Percentiles rank a stretch among this genome's conserved stretches.
Conservation (phyloP, 2,329 filamentous ascomycete species). For the Aspergillus versicolor region DNA sequence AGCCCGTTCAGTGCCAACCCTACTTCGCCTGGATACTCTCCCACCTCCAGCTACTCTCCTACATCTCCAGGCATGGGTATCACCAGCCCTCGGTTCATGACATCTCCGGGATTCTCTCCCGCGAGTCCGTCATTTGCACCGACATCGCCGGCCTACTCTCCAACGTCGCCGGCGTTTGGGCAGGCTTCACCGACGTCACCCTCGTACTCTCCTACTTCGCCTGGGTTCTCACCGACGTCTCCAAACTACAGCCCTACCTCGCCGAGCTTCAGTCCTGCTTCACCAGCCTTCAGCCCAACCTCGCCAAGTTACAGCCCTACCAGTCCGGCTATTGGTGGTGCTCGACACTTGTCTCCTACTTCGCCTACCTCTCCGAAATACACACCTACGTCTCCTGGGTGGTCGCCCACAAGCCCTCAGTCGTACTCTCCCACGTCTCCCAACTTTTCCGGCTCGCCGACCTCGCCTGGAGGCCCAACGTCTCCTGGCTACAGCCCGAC, state of each 20-base stretch:
- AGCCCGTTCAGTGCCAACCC: slow-evolving; percentile 76
- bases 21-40: slow-evolving; percentile 67
- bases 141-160: slow-evolving; percentile 68
- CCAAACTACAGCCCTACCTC: slow-evolving; percentile 62
- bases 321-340: slow-evolving; percentile 47
- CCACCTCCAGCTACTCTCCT: slow-evolving; percentile 65
- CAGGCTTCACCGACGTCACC: slow-evolving; percentile 65
- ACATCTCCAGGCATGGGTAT: slow-evolving; percentile 67
- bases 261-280: slow-evolving; percentile 54
- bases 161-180: slow-evolving; percentile 70
- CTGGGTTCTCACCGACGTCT: slow-evolving; percentile 58
- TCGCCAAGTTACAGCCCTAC: slow-evolving; percentile 60
- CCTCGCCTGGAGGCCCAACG: slow-evolving; percentile 41
- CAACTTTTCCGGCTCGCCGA: slow-evolving; percentile 48
- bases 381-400: slow-evolving; percentile 56
- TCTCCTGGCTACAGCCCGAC: slow-evolving; percentile 46
- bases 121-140: slow-evolving; percentile 54
- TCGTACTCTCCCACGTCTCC: slow-evolving; percentile 52
- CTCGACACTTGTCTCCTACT: slow-evolving; percentile 43
- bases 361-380: slow-evolving; percentile 55
- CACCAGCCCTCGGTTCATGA: slow-evolving; percentile 57
- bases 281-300: slow-evolving; percentile 55
- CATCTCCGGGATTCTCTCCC: slow-evolving; percentile 55
- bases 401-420: slow-evolving; percentile 48
- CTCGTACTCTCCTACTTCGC: slow-evolving; percentile 55